Evolutionary conservation across 306 rosid genomes (phyloP), one percentile per base, ranked within the genome.

Genomic region (Casuarina cunninghamiana): DNA sequence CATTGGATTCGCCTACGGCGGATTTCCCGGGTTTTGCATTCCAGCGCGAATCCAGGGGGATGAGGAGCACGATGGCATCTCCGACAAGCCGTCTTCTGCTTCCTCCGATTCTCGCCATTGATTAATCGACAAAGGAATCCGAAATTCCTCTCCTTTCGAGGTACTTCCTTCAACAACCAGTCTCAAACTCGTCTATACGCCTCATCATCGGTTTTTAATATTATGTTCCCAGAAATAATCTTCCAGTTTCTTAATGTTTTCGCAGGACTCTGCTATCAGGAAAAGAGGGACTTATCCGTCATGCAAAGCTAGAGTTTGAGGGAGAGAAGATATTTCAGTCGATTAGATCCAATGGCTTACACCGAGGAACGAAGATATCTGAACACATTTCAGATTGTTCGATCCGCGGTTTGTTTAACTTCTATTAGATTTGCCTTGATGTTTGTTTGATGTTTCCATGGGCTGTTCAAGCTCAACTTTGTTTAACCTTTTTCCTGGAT

Each of bases 101-200:
- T 93, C 97, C 87, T 93, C 98, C 73, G 88, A 90, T 84, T 93
- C 98, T 81, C 97, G 88, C 91, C 94, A 93, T 84, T 91, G 92
- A 94, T 63, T 51, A 26, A 21, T 10, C 17, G 61, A 46, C 72
- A 32, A 66, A 48, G 10, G 19, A 60, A 44, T 55, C 37, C 73
- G 70, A 79, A 78, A 71, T 82, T 77, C 78, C 84, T 84, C 80
- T 76, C 76, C 74, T 62, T 43, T 74, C 58, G 77, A 90, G 97
- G 97, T 91, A 73, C 73, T 66, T 11, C 39, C 80, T 78, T 81
- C 71, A n/a, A 21, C 10, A 17, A 60, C 76, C 79, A 79, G 5
- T 63, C 65, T 57, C 50, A 3, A 53, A 75, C 69, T 53, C 72
- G 65, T 35, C 63, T 69, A 37, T 77, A 38, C 48, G 75, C 48